These are phyloP conservation scores for Amauroascus niger DNA, from an alignment of 2,329 filamentous ascomycete species.

Conservation along the genomic window DNA sequence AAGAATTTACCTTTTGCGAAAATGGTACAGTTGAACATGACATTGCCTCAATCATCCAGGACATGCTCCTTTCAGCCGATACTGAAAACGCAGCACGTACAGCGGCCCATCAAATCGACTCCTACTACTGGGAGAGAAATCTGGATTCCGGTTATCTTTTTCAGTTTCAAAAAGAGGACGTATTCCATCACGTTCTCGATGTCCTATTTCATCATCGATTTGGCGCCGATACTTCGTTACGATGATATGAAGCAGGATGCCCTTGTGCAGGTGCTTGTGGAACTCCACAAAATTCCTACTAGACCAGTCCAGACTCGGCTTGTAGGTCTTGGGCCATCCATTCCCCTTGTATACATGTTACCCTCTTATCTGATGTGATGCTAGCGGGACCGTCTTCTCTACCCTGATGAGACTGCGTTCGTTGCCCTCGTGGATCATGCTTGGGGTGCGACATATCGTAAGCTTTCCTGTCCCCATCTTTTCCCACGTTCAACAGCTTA, in stretches of 20 bases:
- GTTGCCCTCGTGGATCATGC: neutral
- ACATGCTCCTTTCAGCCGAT: slow-evolving; percentile 1
- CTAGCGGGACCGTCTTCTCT: neutral
- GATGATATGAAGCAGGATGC: slow-evolving; percentile 9
- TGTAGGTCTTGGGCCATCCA: neutral
- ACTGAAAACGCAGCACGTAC: neutral
- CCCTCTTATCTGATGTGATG: neutral
- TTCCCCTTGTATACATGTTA: too few relatives aligned
- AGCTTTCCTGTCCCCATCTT: neutral
- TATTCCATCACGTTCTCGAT: neutral
- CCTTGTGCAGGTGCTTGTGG: neutral
- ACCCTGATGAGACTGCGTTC: neutral
- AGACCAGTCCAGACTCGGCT: neutral
- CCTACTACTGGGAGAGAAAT: slow-evolving; percentile 9
- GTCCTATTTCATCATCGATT: slow-evolving; percentile 1
- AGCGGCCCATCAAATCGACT: neutral
- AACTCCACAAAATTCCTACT: slow-evolving; percentile 6
- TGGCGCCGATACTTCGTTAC: slow-evolving; percentile 1
- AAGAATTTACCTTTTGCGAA: slow-evolving; percentile 1
- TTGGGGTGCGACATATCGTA: slow-evolving; percentile 4
- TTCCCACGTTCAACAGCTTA: neutral
- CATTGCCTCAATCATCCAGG: slow-evolving; percentile 4
- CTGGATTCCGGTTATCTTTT: neutral
- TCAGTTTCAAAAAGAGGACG: neutral
- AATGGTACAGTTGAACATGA: slow-evolving; percentile 7